Evolutionary conservation across 106 monocot species (phyloP).

Genomic region (Acanthochlamys bracteata): DNA sequence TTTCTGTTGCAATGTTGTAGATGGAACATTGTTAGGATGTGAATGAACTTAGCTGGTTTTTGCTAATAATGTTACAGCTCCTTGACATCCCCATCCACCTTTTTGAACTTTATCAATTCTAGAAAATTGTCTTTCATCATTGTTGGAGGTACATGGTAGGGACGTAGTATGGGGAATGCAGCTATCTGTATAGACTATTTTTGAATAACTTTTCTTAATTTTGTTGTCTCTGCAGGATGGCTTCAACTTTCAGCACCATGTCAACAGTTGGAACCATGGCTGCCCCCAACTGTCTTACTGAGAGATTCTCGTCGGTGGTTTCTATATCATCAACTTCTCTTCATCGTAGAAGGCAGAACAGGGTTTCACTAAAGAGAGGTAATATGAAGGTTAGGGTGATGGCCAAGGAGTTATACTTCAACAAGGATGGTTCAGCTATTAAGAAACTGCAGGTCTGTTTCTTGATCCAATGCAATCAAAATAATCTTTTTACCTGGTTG

Average conservation of each 20-base stretch:
- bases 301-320: slow-evolving; percentile 26
- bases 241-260: slow-evolving; percentile 30
- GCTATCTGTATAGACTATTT: no score
- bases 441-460: slow-evolving; percentile 21
- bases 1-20: no score
- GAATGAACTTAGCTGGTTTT: no score
- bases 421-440: slow-evolving; percentile 37
- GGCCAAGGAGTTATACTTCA: slow-evolving; percentile 45
- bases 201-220: background rate
- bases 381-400: slow-evolving; percentile 16
- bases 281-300: slow-evolving; percentile 6
- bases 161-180: no score
- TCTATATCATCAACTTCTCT: slow-evolving; percentile 28
- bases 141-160: no score
- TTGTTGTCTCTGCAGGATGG: slow-evolving; percentile 4
- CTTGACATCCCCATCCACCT: no score
- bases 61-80: no score
- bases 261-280: slow-evolving; percentile 13
- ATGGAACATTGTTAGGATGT: no score
- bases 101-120: no score
- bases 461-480: background rate
- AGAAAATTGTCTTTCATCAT: no score
- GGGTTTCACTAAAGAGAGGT: slow-evolving; percentile 11
- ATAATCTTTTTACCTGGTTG: background rate
- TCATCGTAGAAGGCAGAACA: slow-evolving; percentile 7